Conservation (phyloP, 140 eudicot genomes). For the Erigeron philadelphicus region DNA sequence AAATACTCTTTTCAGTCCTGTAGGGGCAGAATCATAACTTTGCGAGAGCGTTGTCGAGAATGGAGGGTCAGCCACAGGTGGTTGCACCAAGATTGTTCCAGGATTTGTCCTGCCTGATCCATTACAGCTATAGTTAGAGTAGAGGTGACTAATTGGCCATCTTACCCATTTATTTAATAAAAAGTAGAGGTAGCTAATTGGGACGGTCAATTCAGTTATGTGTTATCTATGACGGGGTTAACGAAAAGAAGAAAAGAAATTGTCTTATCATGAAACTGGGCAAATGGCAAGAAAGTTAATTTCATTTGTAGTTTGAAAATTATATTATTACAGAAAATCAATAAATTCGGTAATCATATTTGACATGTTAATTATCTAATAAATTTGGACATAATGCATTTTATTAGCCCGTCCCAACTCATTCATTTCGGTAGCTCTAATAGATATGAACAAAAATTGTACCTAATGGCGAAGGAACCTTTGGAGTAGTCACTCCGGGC, state of each 20-base stretch:
- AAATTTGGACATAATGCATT: not conserved
- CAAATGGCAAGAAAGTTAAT: not conserved
- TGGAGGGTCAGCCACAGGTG: constrained; percentile 30
- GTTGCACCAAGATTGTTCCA: constrained; percentile 25
- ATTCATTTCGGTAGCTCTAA: constrained; percentile 1
- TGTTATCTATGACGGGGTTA: not conserved
- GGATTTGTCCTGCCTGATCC: constrained; percentile 35
- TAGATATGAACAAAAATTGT: constrained; percentile 22
- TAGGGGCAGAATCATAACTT: constrained; percentile 22
- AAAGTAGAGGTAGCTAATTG: too few relatives aligned
- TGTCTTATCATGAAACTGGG: not conserved
- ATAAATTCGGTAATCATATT: not conserved
- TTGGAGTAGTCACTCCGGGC: constrained; percentile 39
- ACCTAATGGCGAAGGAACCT: constrained; percentile 34
- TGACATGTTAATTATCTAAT: not conserved
- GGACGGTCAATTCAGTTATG: not conserved
- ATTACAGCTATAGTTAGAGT: constrained; percentile 6
- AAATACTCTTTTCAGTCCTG: constrained; percentile 28
- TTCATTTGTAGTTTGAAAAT: not conserved
- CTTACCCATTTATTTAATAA: not conserved
- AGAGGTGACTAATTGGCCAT: not conserved
- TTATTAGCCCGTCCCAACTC: not conserved
- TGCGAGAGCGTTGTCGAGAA: constrained; percentile 25
- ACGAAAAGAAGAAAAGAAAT: not conserved
- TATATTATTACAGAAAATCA: not conserved